phyloP scores from a whole-genome alignment of 169 alveolate genomes.

The Eimeria necatrix region DNA sequence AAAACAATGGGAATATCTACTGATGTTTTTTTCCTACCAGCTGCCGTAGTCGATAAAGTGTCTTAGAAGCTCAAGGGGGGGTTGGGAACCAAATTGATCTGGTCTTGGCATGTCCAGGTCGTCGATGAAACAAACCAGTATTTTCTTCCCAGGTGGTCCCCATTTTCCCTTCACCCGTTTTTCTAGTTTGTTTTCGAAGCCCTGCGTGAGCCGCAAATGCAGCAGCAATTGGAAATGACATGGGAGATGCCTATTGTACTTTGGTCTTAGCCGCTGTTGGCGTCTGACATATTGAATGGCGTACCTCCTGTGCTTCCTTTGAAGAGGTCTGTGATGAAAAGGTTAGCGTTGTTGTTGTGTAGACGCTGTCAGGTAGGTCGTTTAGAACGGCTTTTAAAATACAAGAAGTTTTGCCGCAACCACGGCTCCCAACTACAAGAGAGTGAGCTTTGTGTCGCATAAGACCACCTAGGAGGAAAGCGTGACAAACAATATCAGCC shows the following conservation, averaged over 20 bases:
- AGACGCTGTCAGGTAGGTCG: slow-evolving; percentile 86
- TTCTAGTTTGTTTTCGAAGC: slow-evolving; percentile 94
- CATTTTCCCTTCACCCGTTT: slow-evolving; percentile 95
- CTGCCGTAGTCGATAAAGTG: slow-evolving; percentile 96
- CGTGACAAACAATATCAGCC: slow-evolving; percentile 94
- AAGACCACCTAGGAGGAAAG: slow-evolving; percentile 88
- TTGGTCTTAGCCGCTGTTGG: slow-evolving; percentile 89
- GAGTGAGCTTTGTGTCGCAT: slow-evolving; percentile 88
- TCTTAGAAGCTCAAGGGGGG: slow-evolving; percentile 96
- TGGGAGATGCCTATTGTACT: not conserved
- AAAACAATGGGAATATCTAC: not conserved
- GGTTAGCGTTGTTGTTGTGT: slow-evolving; percentile 90
- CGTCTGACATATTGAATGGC: not conserved
- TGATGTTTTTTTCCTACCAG: slow-evolving; percentile 88
- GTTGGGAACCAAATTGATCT: slow-evolving; percentile 96
- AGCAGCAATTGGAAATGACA: not conserved
- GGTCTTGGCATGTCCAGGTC: slow-evolving; percentile 97
- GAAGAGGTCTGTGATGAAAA: slow-evolving; percentile 95
- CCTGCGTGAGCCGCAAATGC: slow-evolving; percentile 82
- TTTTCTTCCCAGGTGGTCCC: slow-evolving; percentile 95
- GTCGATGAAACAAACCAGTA: slow-evolving; percentile 94
- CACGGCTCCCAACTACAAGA: slow-evolving; percentile 95
- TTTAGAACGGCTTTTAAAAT: slow-evolving; percentile 88
- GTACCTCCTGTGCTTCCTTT: slow-evolving; percentile 84
- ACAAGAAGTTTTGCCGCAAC: slow-evolving; percentile 97